Conservation (phyloP, 495 filamentous ascomycete genomes). For the Hypoxylon cercidicola region DNA sequence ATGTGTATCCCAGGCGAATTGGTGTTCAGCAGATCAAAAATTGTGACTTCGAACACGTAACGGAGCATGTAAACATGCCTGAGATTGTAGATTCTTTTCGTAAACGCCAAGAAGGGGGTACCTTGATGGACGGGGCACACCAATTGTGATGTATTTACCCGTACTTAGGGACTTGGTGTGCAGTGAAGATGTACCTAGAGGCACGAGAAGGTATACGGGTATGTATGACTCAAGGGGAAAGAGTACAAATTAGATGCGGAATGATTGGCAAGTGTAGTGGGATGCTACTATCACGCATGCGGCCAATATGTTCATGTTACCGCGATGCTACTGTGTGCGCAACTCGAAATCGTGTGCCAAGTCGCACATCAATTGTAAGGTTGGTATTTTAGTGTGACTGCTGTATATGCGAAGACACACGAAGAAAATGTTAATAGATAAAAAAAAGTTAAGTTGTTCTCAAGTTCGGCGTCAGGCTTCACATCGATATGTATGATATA, state of each 20-base stretch:
- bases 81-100: slow-evolving; percentile 1
- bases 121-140: slow-evolving; percentile 19
- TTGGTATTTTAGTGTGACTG: neutral
- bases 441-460: too few relatives aligned
- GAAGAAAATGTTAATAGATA: neutral
- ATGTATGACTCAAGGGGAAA: slow-evolving; percentile 2
- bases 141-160: slow-evolving; percentile 18
- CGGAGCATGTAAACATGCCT: neutral
- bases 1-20: slow-evolving; percentile 5
- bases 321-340: slow-evolving; percentile 17
- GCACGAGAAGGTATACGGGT: neutral
- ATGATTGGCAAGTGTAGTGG: slow-evolving; percentile 1
- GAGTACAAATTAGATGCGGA: neutral
- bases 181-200: neutral
- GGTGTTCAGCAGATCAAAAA: slow-evolving; percentile 15
- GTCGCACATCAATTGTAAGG: neutral
- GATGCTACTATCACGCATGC: slow-evolving; percentile 2
- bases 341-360: slow-evolving; percentile 3
- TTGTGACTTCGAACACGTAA: neutral
- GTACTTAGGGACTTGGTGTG: neutral
- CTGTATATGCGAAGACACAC: neutral
- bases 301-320: slow-evolving; percentile 23
- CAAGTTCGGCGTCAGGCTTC: too few relatives aligned
- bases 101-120: neutral
- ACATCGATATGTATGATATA: too few relatives aligned